These are phyloP conservation scores for Medicago lupulina DNA, from an alignment of 306 rosid genomes.

Conservation along the genomic window DNA sequence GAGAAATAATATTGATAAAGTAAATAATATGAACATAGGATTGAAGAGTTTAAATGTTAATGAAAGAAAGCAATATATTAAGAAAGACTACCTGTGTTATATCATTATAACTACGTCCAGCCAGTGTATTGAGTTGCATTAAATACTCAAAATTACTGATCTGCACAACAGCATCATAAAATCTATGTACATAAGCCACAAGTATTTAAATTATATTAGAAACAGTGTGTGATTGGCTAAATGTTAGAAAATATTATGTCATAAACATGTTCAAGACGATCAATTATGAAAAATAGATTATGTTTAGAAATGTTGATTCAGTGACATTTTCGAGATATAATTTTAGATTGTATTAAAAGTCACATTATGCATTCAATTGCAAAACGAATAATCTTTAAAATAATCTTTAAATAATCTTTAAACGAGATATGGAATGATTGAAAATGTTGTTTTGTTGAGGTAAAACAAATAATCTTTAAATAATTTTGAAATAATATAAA, in stretches of 20 bases:
- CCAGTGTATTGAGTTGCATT: conserved; percentile 98
- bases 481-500: conserved; percentile 3
- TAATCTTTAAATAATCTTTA: too few relatives aligned
- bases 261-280: conserved; percentile 20
- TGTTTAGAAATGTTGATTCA: conserved; percentile 16
- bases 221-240: conserved; percentile 12
- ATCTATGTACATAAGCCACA: conserved; percentile 17
- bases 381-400: too few relatives aligned
- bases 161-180: conserved; percentile 62
- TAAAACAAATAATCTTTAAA: background rate
- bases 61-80: conserved; percentile 34
- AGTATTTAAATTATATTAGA: conserved; percentile 26
- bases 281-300: background rate
- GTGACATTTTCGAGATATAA: conserved; percentile 9
- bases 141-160: conserved; percentile 97
- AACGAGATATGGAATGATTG: background rate
- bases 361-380: background rate
- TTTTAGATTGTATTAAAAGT: conserved; percentile 13
- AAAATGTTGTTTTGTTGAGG: conserved; percentile 12
- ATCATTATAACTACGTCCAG: conserved; percentile 99
- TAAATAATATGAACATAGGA: conserved; percentile 36
- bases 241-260: conserved; percentile 4
- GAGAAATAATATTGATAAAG: conserved; percentile 29
- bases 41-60: conserved; percentile 35
- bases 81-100: conserved; percentile 84